Percentiles rank a stretch among this genome's conserved stretches.
These are phyloP conservation scores for Solanum hybrid DNA, from an alignment of 305 asterid genomes.

Conservation along the genomic window DNA sequence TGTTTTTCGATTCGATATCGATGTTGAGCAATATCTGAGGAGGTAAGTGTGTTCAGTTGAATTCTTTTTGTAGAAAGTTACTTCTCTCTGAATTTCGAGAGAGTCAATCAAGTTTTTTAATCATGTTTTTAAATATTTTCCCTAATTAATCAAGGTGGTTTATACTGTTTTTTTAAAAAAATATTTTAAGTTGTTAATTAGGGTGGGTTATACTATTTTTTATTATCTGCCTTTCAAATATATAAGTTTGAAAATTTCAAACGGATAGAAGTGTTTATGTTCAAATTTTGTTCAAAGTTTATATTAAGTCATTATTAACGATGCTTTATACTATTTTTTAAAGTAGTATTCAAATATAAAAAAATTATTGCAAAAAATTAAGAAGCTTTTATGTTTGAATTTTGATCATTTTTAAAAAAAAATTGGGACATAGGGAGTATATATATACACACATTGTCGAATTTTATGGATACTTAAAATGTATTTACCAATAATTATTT, in stretches of 20 bases:
- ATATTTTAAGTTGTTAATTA: neutral
- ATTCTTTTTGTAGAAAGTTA: neutral
- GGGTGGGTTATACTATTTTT: neutral
- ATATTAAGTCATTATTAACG: too few species aligned
- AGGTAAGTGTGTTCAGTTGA: neutral
- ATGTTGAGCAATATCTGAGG: neutral
- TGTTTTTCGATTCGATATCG: constrained; percentile 50
- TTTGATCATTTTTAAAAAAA: too few species aligned
- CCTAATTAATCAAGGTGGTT: neutral
- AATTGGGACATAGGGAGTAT: too few species aligned
- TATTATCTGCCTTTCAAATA: too few species aligned
- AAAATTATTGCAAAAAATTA: too few species aligned
- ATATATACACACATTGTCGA: too few species aligned
- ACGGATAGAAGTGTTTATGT: neutral
- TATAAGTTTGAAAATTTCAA: too few species aligned
- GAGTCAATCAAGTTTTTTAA: neutral
- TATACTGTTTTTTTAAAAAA: neutral
- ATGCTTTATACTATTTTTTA: too few species aligned
- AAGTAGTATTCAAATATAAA: neutral
- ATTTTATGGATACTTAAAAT: neutral
- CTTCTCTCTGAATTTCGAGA: neutral
- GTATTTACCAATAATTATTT: neutral
- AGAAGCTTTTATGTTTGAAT: neutral
- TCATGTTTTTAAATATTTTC: neutral
- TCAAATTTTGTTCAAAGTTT: neutral